Percentiles rank a stretch among this genome's conserved stretches.
These are phyloP conservation scores for Gentiana straminea DNA, from an alignment of 257 asterid species.

Conservation along the genomic window DNA sequence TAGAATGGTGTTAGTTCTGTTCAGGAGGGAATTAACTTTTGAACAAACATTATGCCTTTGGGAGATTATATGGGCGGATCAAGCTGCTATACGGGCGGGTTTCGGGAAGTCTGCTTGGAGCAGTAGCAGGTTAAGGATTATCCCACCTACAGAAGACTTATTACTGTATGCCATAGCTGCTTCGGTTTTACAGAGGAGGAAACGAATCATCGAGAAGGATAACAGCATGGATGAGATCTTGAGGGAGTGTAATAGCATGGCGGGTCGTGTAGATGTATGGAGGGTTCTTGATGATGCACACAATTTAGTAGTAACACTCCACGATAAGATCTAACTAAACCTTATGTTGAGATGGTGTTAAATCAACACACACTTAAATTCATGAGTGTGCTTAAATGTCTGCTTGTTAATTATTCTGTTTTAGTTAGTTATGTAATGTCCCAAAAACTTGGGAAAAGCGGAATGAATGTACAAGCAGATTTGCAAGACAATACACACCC, in stretches of 20 bases:
- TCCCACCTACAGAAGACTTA: conserved; percentile 87
- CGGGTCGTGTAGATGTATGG: conserved; percentile 88
- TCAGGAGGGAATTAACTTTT: conserved; percentile 69
- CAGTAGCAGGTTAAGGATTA: conserved; percentile 56
- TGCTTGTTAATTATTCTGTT: too few relatives aligned
- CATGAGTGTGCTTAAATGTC: too few relatives aligned
- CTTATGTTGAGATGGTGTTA: too few relatives aligned
- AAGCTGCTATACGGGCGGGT: conserved; percentile 81
- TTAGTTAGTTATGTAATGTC: too few relatives aligned
- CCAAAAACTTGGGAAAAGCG: too few relatives aligned
- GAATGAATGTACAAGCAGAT: too few relatives aligned
- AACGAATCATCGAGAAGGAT: conserved; percentile 64
- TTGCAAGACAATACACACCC: too few relatives aligned
- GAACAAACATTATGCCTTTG: conserved; percentile 86
- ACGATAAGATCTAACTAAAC: conserved; percentile 44
- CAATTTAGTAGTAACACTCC: conserved; percentile 67
- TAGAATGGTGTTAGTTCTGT: conserved; percentile 91
- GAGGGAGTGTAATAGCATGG: conserved; percentile 84
- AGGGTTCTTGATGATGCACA: conserved; percentile 83
- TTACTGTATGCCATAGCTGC: conserved; percentile 86
- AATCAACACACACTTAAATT: too few relatives aligned
- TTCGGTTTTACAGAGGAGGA: conserved; percentile 83
- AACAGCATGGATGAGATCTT: conserved; percentile 87
- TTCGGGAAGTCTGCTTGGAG: conserved; percentile 77
- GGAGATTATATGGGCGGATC: conserved; percentile 99